Conservation (phyloP, 495 filamentous ascomycete species). For the Penicillium ochrochloron region DNA sequence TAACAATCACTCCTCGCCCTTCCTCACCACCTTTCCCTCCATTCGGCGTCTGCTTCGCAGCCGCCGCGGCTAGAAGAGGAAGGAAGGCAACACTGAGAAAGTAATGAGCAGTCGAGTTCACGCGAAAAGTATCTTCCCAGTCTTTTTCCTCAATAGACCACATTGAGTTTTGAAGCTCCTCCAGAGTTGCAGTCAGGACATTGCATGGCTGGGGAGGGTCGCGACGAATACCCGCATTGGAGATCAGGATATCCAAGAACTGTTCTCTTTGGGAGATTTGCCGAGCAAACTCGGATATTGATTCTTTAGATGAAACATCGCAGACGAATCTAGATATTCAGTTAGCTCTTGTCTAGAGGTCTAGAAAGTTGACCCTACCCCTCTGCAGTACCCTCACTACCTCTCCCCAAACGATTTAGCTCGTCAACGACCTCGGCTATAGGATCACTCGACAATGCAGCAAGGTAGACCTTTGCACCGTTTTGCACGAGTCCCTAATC, state of each 20-base stretch:
- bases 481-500: not conserved
- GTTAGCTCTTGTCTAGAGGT: not conserved
- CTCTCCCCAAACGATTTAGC: not conserved
- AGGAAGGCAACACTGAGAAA: not conserved
- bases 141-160: not conserved
- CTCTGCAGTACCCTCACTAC: not conserved
- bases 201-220: not conserved
- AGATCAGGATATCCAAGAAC: not conserved
- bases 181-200: not conserved
- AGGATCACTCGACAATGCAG: not conserved
- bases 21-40: not conserved
- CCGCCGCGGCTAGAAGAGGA: not conserved
- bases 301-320: not conserved
- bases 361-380: not conserved
- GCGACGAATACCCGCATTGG: not conserved
- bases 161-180: not conserved
- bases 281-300: not conserved
- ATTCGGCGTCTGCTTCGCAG: not conserved
- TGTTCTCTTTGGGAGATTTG: not conserved
- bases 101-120: not conserved
- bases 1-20: not conserved
- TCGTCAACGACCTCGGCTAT: not conserved
- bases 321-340: not conserved
- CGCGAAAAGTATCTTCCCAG: not conserved
- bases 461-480: not conserved